Percentiles rank a stretch among this genome's conserved stretches.
Evolutionary conservation across 805 yeast genomes (phyloP).

Genomic region (Grigorovia transvaalensis): DNA sequence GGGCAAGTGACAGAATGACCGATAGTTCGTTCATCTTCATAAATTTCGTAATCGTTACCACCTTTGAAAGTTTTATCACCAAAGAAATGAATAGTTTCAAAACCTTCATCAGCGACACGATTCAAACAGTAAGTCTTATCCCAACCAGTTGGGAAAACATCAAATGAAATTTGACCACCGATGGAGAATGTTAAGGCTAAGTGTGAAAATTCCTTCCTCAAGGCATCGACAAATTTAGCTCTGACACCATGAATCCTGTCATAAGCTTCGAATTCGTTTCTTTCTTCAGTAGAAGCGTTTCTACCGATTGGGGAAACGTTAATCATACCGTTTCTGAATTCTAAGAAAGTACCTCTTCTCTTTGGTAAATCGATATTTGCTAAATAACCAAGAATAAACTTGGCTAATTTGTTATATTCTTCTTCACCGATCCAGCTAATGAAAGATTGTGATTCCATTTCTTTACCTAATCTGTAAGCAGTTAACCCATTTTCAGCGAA

Average conservation of each 20-base stretch:
- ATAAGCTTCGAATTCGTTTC: conserved; percentile 81
- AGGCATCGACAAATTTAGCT: conserved; percentile 72
- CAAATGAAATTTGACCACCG: conserved; percentile 99
- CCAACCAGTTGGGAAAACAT: conserved; percentile 99
- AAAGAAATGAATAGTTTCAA: conserved; percentile 86
- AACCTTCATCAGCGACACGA: conserved; percentile 80
- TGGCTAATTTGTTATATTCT: conserved; percentile 79
- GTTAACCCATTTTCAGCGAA: conserved; percentile 97
- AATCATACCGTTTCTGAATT: conserved; percentile 99
- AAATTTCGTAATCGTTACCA: conserved; percentile 98
- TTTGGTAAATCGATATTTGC: conserved; percentile 82
- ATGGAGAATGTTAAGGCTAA: conserved; percentile 87
- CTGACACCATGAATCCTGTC: conserved; percentile 78
- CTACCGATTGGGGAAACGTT: conserved; percentile 98
- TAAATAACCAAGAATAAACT: conserved; percentile 76
- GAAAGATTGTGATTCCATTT: conserved; percentile 87
- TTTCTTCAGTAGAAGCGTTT: conserved; percentile 89
- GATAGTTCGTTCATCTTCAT: conserved; percentile 80
- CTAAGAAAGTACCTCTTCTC: conserved; percentile 97
- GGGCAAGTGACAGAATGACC: conserved; percentile 93
- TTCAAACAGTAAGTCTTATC: conserved; percentile 96
- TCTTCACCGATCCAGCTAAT: conserved; percentile 93
- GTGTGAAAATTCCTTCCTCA: conserved; percentile 75
- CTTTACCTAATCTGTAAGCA: conserved; percentile 85
- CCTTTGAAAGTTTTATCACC: conserved; percentile 97